Evolutionary conservation across 257 asterid species (phyloP), one percentile per base, ranked within the genome.

Genomic region (Haberlea rhodopensis): DNA sequence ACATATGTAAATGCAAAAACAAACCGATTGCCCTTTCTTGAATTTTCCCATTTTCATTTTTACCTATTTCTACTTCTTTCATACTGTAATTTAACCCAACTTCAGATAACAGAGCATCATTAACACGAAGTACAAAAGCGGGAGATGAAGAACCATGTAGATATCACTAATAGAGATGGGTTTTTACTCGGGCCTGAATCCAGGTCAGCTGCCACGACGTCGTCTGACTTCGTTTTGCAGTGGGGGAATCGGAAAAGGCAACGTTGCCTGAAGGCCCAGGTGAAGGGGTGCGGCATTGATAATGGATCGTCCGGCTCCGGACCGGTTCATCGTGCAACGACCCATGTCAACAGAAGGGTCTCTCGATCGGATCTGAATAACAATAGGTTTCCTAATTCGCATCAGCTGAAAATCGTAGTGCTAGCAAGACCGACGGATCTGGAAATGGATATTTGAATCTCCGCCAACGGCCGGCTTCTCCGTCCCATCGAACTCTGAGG

Each of bases 191-290:
- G 89, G 74, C 83, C 94, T 18, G 83, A 83, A 56, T 66, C 82
- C 28, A 76, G 78, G 75, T 73, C 86, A 53, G 76, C 76, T 2
- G 73, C 67, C 16, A 76, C 84, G 67, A 51, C 90, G 78, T 77
- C 96, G 69, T 78, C 91, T 0, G 88, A 89, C 66, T 87, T 89
- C 73, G 81, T 75, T 4, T 75, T 91, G 75, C 96, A 85, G 83
- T 85, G 94, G 96, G 98, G 97, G 10, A 89, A 80, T 65, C 75
- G 88, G 64, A 92, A 92, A 69, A 74, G 96, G 78, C 69, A 84
- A 52, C 81, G 91, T 20, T 85, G 98, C 75, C 83, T 81, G 91
- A 91, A 89, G 80, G 81, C 72, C 28, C 90, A 78, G 65, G 79
- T 60, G 7, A 84, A 83, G 40, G 40, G 8, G 40, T 2, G 8